Base-by-base conservation (phyloP, 2,329 filamentous ascomycete species). In the Diaporthe sp. region DNA sequence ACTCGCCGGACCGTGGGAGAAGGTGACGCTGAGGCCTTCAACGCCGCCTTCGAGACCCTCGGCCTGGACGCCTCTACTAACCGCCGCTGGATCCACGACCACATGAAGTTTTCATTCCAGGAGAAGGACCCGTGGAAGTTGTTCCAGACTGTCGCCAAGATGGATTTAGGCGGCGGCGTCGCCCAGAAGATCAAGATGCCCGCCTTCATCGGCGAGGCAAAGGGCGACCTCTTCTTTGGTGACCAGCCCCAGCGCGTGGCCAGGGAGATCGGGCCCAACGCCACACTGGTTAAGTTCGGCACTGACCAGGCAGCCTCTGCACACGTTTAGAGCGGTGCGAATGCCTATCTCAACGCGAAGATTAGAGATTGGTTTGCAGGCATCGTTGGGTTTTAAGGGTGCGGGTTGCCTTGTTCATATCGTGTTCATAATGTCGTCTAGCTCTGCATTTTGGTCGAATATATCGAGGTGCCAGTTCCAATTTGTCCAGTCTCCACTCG, bases 201-300 rank as follows among this genome's bases (percentile, higher is more conserved):
- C 13, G 55, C 61, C 8, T 72, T 62, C 39, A 37, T 72, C 34
- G 57, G 44, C 25, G 71, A 73, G 17, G 71, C 71, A 22, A 34
- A 19, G 17, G 34, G 22, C 55, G 71, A 73, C 13, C 25, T 73
- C 31, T 65, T 73, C 46, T 44, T 73, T 13, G 39, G 25, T 7
- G 58, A 44, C n/a, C 71, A 73, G 44, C 58, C 71, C 12, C 46
- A 55, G n/a, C 49, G 53, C 17, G 34, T 73, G 58, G 71, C 71
- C 51, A 42, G 51, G 46, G 71, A 46, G 3, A 49, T 73, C 19
- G 71, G 57, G 4, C 44, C 61, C 57, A 65, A 55, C 15, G 71
- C 71, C 19, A 73, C 46, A 15, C n/a, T 65, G n/a, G 37, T 42
- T 46, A 44, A 39, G 22, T 73, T 73, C 17, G 42, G 42, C 31